Evolutionary conservation across 2,329 filamentous ascomycete genomes (phyloP), one percentile per base, ranked within the genome.

Genomic region (Arthrobotrys pseudoclavata): DNA sequence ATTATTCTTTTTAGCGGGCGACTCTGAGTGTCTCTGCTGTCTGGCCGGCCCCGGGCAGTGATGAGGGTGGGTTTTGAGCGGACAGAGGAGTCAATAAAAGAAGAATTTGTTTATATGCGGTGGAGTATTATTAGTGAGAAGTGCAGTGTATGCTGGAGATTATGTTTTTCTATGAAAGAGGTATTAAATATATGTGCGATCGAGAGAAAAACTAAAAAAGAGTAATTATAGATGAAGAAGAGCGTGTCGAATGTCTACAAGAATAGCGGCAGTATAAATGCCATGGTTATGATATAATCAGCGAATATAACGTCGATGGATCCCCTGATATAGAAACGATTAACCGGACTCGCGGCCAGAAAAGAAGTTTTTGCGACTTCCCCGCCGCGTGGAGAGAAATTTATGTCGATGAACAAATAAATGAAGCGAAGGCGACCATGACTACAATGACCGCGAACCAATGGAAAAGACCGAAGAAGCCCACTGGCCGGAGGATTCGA

Each of bases 251-350:
- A 5, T 22, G 29, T 57, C 52, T 57, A 57, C 52, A 42, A 42
- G 34, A 42, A 60, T 60, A 60, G 34, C 1, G 42, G 20, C 20
- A 18, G n/a, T 45, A n/a, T 45, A 6, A 60, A 60, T 42, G 24
- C 12, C 31, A 60, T 24, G 34, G 31, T 42, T 18, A 60, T 42
- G 34, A 60, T 40, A 60, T 42, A 60, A 60, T 60, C 55, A 26
- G 55, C 55, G 29, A 70, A 63, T 70, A 55, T 70, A 62, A 70
- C 67, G 45, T 70, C 34, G 67, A 70, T 62, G 55, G 69, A 64
- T 66, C 69, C 60, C 68, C 69, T 69, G 66, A 62, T 61, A 61
- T 15, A 47, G 53, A 13, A 69, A 31, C 22, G 64, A 68, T 57
- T 29, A 26, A 48, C 20, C 64, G 48, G 47, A 37, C 15, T 9